These are phyloP conservation scores for Alternaria brassicicola DNA, from an alignment of 2,329 filamentous ascomycete species.

Conservation along the genomic window DNA sequence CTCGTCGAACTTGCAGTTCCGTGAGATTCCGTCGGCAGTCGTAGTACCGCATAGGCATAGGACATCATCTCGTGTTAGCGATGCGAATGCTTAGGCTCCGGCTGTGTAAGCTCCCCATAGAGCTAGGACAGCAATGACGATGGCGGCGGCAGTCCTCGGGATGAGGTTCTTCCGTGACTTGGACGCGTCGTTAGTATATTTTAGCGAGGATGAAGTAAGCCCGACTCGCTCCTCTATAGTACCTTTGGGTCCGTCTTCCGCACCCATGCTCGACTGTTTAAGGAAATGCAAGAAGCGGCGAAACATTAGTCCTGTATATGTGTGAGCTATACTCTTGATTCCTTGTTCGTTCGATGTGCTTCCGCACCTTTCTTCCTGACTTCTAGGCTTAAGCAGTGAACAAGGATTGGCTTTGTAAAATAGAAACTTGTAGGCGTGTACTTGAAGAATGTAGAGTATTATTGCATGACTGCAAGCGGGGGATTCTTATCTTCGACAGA, in stretches of 20 bases:
- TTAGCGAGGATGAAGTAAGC: not conserved
- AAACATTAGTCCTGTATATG: not conserved
- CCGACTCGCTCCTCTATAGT: not conserved
- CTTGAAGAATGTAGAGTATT: not conserved
- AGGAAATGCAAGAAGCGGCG: not conserved
- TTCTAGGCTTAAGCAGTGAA: not conserved
- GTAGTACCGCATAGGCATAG: not conserved
- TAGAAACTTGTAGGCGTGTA: not conserved
- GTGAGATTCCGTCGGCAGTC: not conserved
- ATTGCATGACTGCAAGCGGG: not conserved
- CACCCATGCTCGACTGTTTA: not conserved
- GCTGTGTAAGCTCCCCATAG: not conserved
- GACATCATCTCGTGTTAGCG: not conserved
- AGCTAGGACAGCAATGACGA: not conserved
- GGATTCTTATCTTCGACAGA: not conserved
- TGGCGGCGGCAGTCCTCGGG: too few relatives aligned
- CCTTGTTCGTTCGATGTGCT: not conserved
- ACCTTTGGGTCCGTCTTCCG: not conserved
- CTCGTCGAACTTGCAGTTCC: not conserved
- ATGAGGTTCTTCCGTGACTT: not conserved
- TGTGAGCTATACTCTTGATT: not conserved
- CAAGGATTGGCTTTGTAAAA: not conserved
- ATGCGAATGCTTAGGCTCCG: not conserved
- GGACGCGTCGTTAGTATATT: not conserved
- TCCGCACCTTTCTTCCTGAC: not conserved